Evolutionary conservation across 805 yeast genomes (phyloP).

Genomic region (Suhomyces pyralidae): DNA sequence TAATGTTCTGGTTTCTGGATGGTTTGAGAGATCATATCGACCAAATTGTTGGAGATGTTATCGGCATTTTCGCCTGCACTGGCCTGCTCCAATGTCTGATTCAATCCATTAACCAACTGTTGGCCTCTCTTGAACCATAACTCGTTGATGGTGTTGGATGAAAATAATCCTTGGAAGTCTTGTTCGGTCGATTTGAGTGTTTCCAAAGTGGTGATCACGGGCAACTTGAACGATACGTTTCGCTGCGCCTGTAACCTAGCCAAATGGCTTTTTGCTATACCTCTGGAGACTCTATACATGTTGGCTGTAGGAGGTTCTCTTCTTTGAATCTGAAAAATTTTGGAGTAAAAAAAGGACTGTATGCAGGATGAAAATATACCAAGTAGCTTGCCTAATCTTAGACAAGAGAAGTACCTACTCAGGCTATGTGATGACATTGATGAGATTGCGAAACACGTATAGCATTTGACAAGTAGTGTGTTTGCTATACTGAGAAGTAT

Average conservation of each 20-base stretch:
- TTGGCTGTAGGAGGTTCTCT: background rate
- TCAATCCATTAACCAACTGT: constrained; percentile 31
- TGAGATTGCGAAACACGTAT: background rate
- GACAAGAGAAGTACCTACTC: background rate
- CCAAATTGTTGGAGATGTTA: constrained; percentile 12
- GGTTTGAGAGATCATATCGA: constrained; percentile 35
- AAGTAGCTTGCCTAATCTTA: background rate
- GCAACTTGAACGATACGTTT: constrained; percentile 32
- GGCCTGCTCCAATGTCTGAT: constrained; percentile 25
- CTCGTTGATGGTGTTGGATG: constrained; percentile 29
- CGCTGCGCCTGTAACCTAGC: constrained; percentile 7
- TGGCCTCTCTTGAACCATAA: constrained; percentile 41
- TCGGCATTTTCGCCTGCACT: constrained; percentile 1
- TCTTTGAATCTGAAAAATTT: background rate
- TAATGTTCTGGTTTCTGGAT: constrained; percentile 45
- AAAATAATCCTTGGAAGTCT: constrained; percentile 35
- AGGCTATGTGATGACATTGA: no score
- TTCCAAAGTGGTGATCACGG: constrained; percentile 31
- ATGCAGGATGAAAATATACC: background rate
- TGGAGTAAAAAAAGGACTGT: background rate
- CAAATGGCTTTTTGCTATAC: constrained; percentile 1
- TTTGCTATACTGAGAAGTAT: no score
- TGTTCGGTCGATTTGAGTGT: constrained; percentile 22
- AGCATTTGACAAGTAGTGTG: no score
- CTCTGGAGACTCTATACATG: constrained; percentile 10